Conservation (phyloP, 164 flowering plant genomes). For the Tetrastigma voinierianum region DNA sequence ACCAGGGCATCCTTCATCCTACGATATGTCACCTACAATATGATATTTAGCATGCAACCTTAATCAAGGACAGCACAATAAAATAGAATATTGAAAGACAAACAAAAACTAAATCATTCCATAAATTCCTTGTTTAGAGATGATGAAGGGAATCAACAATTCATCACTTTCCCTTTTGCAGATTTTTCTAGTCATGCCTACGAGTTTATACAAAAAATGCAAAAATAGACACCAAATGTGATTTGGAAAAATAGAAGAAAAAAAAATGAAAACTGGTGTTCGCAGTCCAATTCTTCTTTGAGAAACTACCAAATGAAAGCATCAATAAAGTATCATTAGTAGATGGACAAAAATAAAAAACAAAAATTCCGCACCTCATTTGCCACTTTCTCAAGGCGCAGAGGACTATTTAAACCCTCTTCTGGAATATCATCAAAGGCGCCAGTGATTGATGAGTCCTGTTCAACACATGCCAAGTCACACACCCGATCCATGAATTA, state of each 20-base stretch:
- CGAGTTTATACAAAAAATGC: no score
- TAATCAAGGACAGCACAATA: background rate
- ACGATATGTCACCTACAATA: conserved; percentile 79
- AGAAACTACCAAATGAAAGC: no score
- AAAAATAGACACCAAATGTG: no score
- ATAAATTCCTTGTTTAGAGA: no score
- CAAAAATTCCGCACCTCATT: conserved; percentile 64
- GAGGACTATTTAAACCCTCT: conserved; percentile 82
- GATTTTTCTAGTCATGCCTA: no score
- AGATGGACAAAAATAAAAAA: no score
- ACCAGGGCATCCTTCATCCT: conserved; percentile 92
- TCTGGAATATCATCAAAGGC: conserved; percentile 98
- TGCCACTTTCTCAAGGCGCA: conserved; percentile 93
- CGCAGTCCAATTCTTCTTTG: no score
- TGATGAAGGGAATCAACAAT: no score
- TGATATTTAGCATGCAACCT: background rate
- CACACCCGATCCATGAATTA: background rate
- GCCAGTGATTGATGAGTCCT: conserved; percentile 92
- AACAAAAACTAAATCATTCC: background rate
- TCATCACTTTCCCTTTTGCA: no score
- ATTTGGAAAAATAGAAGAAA: no score
- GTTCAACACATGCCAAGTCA: conserved; percentile 17
- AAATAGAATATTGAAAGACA: background rate
- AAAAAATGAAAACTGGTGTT: no score
- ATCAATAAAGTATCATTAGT: no score